Evolutionary conservation across 371 early-diverging fungal genomes (phyloP).

Genomic region (Syncephalis fuscata): DNA sequence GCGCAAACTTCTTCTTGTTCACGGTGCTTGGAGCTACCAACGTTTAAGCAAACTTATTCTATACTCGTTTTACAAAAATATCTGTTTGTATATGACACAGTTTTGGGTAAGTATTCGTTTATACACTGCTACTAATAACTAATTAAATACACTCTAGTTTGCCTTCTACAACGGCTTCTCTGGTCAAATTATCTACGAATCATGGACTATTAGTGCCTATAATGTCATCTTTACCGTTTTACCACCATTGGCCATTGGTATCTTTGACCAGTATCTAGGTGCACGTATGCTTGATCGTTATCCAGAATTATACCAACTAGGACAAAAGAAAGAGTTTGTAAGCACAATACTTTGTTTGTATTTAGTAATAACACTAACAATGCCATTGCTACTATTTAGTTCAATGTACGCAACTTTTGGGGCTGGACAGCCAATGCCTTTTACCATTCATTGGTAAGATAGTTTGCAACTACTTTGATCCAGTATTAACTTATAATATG

Average conservation of each 20-base stretch:
- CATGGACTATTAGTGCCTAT: slow-evolving; percentile 83
- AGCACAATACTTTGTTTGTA: slow-evolving; percentile 5
- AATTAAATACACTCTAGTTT: too few relatives aligned
- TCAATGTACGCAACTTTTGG: slow-evolving; percentile 88
- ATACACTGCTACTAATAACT: slow-evolving; percentile 12
- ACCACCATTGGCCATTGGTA: slow-evolving; percentile 78
- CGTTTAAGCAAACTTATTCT: slow-evolving; percentile 72
- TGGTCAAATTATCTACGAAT: slow-evolving; percentile 84
- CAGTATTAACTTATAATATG: too few relatives aligned
- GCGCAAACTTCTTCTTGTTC: slow-evolving; percentile 76
- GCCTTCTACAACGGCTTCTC: slow-evolving; percentile 81
- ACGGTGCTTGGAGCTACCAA: slow-evolving; percentile 90
- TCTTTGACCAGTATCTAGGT: slow-evolving; percentile 85
- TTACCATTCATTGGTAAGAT: slow-evolving; percentile 53
- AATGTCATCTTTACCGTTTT: slow-evolving; percentile 82
- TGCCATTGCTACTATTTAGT: slow-evolving; percentile 13
- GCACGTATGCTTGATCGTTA: slow-evolving; percentile 89
- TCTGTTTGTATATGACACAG: slow-evolving; percentile 91
- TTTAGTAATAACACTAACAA: neutral
- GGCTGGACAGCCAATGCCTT: slow-evolving; percentile 88
- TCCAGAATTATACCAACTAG: slow-evolving; percentile 91
- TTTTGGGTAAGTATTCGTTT: slow-evolving; percentile 43
- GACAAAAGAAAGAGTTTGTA: slow-evolving; percentile 70
- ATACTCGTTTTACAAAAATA: slow-evolving; percentile 93
- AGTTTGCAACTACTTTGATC: slow-evolving; percentile 8